Evolutionary conservation across 441 rosid genomes (phyloP).

Genomic region (Pelargonium citronellum): DNA sequence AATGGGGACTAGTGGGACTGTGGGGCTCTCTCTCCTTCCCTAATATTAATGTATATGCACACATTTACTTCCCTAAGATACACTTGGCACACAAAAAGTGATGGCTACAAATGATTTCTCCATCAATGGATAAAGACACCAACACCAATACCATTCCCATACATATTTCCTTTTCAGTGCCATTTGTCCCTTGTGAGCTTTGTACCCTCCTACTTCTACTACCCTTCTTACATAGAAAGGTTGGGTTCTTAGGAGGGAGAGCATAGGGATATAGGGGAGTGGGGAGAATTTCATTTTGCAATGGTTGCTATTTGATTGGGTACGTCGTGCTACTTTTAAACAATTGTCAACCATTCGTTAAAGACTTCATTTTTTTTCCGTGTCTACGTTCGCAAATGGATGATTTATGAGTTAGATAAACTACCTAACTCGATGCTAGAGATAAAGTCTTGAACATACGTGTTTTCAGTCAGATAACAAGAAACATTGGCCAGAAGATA

Average conservation of each 20-base stretch:
- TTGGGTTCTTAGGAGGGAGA: neutral
- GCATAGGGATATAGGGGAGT: neutral
- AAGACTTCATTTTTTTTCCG: too few species aligned
- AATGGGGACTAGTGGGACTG: neutral
- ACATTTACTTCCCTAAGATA: neutral
- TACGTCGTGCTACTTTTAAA: too few species aligned
- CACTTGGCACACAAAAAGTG: neutral
- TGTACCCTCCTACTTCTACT: neutral
- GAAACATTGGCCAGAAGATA: too few species aligned
- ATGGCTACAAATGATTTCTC: neutral
- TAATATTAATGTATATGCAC: neutral
- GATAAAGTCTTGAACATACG: too few species aligned
- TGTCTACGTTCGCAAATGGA: too few species aligned
- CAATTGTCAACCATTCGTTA: too few species aligned
- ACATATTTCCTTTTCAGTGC: neutral
- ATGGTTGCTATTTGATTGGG: too few species aligned
- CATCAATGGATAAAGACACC: conserved; percentile 3
- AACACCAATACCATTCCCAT: conserved; percentile 5
- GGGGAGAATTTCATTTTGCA: neutral
- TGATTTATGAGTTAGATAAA: too few species aligned
- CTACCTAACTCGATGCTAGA: too few species aligned
- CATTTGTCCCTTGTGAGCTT: neutral
- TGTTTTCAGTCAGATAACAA: too few species aligned
- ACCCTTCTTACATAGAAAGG: neutral
- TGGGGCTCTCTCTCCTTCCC: neutral